Percentiles rank a stretch among this genome's conserved stretches.
Conservation (phyloP, 2,329 filamentous ascomycete species). For the Talaromyces sp. region DNA sequence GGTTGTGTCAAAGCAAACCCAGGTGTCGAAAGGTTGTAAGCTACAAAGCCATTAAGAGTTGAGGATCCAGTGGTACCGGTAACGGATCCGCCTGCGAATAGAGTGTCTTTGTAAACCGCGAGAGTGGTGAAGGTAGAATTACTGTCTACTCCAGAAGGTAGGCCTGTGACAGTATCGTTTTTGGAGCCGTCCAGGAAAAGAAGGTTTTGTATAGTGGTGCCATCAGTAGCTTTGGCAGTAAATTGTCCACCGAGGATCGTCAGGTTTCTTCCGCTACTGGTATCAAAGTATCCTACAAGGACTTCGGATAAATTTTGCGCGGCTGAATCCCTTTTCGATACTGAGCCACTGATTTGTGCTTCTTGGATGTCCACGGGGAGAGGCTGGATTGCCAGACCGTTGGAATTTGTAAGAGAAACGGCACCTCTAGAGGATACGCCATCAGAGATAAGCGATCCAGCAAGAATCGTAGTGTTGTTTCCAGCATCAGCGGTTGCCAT, state of each 20-base stretch:
- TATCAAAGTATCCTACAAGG: conserved; percentile 75
- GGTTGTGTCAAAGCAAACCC: conserved; percentile 67
- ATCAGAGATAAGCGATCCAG: conserved; percentile 76
- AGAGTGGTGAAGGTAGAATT: conserved; percentile 75
- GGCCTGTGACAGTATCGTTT: conserved; percentile 63
- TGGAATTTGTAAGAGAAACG: conserved; percentile 56
- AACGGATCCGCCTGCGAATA: conserved; percentile 81
- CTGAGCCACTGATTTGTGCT: conserved; percentile 22
- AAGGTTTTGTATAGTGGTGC: conserved; percentile 72
- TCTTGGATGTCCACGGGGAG: conserved; percentile 51
- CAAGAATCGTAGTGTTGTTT: conserved; percentile 63
- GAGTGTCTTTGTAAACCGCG: conserved; percentile 60
- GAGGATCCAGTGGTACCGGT: conserved; percentile 63
- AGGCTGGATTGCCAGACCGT: conserved; percentile 38
- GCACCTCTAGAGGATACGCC: conserved; percentile 70
- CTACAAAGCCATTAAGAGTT: conserved; percentile 68
- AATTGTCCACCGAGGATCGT: conserved; percentile 90
- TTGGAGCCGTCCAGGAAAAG: conserved; percentile 76
- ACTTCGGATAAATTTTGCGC: conserved; percentile 60
- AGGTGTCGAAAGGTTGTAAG: conserved; percentile 69
- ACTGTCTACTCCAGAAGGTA: conserved; percentile 60
- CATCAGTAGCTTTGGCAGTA: conserved; percentile 64
- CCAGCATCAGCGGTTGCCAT: conserved; percentile 61
- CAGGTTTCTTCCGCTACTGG: conserved; percentile 66
- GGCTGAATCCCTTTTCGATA: conserved; percentile 45